Conservation (phyloP, 169 alveolate genomes). For the Amoebophrya sp. region DNA sequence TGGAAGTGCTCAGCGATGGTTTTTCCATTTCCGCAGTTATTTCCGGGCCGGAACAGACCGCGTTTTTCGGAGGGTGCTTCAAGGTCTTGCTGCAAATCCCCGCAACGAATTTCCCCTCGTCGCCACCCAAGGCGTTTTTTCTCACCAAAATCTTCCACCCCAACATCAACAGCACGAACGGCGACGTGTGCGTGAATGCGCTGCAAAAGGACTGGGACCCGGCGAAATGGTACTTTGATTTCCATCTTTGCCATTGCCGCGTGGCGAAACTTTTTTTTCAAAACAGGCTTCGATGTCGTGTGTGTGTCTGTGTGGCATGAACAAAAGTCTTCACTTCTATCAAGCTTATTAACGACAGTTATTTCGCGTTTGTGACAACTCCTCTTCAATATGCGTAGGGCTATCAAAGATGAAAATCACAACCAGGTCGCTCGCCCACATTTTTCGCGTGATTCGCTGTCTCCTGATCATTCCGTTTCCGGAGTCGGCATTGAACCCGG, state of each 20-base stretch:
- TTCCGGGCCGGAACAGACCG: background rate
- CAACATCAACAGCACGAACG: background rate
- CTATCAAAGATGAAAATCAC: too few species aligned
- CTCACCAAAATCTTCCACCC: constrained; percentile 9
- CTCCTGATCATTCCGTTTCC: background rate
- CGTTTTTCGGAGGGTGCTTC: background rate
- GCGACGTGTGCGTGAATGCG: constrained; percentile 25
- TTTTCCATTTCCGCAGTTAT: background rate
- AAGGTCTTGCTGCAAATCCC: background rate
- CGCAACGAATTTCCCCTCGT: background rate
- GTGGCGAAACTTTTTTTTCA: too few species aligned
- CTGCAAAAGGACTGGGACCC: background rate
- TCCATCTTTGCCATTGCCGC: too few species aligned
- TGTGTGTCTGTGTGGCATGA: too few species aligned
- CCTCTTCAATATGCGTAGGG: too few species aligned
- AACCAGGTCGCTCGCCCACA: too few species aligned
- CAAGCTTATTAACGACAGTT: too few species aligned
- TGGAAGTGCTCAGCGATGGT: background rate
- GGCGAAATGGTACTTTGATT: background rate
- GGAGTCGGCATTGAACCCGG: background rate
- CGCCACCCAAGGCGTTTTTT: background rate
- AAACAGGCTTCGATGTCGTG: too few species aligned
- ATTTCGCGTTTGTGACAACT: too few species aligned
- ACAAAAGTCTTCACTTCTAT: too few species aligned
- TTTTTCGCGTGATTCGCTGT: background rate